Percentiles rank a stretch among this genome's conserved stretches.
Conservation (phyloP, 1,284 basidiomycete genomes). For the Pisolithus thermaeus region DNA sequence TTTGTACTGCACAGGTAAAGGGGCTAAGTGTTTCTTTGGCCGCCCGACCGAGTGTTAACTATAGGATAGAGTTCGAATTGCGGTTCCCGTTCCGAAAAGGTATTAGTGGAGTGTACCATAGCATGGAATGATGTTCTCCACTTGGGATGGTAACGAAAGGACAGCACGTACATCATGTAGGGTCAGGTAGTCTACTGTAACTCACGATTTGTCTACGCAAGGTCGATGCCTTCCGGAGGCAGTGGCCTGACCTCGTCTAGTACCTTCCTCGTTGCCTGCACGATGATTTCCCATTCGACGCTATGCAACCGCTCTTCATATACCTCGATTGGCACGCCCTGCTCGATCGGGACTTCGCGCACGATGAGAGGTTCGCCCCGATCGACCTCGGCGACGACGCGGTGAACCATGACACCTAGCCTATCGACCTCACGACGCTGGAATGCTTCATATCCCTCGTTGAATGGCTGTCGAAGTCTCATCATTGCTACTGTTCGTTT, state of each 20-base stretch:
- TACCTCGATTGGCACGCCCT: slow-evolving; percentile 69
- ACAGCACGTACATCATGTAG: no score
- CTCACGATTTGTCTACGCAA: no score
- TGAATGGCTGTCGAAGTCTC: slow-evolving; percentile 88
- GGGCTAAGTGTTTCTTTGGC: no score
- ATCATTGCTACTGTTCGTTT: slow-evolving; percentile 25
- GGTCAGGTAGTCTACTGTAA: no score
- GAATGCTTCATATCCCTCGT: slow-evolving; percentile 83
- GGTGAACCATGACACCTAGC: slow-evolving; percentile 93
- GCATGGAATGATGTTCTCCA: no score
- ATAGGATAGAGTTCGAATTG: not conserved
- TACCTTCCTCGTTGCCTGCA: slow-evolving; percentile 71
- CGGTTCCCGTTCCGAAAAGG: not conserved
- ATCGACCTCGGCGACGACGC: slow-evolving; percentile 92
- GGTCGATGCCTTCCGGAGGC: not conserved
- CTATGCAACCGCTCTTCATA: slow-evolving; percentile 80
- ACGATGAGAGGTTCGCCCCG: slow-evolving; percentile 85
- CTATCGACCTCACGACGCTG: slow-evolving; percentile 70
- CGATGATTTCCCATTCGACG: slow-evolving; percentile 89
- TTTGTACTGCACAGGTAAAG: no score
- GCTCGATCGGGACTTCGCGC: slow-evolving; percentile 66
- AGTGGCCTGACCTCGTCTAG: slow-evolving; percentile 43
- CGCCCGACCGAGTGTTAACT: not conserved
- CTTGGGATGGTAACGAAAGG: no score
- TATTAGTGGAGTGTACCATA: no score